Evolutionary conservation across 2,329 filamentous ascomycete genomes (phyloP), one percentile per base, ranked within the genome.

Genomic region (Furcasterigmium sp.): DNA sequence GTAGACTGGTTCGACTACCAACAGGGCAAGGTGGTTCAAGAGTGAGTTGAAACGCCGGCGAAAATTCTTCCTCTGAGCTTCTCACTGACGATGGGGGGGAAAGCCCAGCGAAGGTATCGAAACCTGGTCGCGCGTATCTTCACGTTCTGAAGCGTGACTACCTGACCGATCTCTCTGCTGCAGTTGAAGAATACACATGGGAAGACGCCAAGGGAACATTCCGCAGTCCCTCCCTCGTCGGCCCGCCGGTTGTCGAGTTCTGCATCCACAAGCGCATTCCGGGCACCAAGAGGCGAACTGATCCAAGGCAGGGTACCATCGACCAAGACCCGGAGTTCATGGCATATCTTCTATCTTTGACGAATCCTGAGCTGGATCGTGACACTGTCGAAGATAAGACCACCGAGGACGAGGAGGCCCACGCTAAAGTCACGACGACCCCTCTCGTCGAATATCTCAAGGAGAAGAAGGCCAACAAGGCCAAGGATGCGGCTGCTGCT

Each of bases 301-400:
- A 98, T 69, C 81, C 82, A 42, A 83, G 91, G 13, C 88, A 95
- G 61, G 93, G 91, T 42, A 95, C 90, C 3, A 97, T 98, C 52
- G 93, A 98, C 56, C 90, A 95, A 60, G 93, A 98, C 57, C 82
- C 88, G 0, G 93, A 97, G 54, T 98, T 96, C 55, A 94, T 96
- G 70, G 82, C 84, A 20, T 98, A 97, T 60, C 75, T 98, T 8
- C 87, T 94, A 61, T 85, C 80, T 42, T 75, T 97, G 37, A 94
- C 91, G 2, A 89, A 94, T 53, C 78, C 78, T 2, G 63, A 64
- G 8, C 66, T 68, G 2, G 55, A 67, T 5, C 77, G 72, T 41
- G 73, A 79, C n/a, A 54, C 60, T 10, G 69, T 75, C 14, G 67
- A 67, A 9, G 68, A 73, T 11, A 56, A 78, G 11, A 56, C 68